Evolutionary conservation across 2,329 filamentous ascomycete species (phyloP).

Genomic region (Fonsecaea multimorphosa): DNA sequence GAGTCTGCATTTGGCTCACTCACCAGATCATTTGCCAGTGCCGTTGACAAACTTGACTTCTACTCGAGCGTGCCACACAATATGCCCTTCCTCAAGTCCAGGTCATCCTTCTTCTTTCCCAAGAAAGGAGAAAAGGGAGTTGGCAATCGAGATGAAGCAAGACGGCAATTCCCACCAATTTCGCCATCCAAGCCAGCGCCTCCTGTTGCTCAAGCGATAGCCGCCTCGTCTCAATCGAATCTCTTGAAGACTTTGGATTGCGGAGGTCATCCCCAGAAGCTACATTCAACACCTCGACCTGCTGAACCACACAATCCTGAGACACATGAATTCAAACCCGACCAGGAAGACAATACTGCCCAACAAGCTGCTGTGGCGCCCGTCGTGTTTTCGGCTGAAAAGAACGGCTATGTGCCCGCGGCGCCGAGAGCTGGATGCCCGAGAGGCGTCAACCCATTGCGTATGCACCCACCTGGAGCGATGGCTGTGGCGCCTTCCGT

Average conservation of each 20-base stretch:
- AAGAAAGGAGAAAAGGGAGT: slow-evolving; percentile 21
- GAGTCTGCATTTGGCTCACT: slow-evolving; percentile 35
- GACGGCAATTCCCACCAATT: slow-evolving; percentile 11
- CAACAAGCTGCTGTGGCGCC: slow-evolving; percentile 15
- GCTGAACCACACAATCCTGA: background rate
- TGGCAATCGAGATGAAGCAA: slow-evolving; percentile 2
- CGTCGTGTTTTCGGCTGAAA: slow-evolving; percentile 28
- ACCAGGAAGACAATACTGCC: background rate
- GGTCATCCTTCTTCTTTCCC: slow-evolving; percentile 29
- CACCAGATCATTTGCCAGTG: slow-evolving; percentile 37
- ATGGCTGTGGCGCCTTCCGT: slow-evolving; percentile 27
- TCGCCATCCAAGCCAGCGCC: slow-evolving; percentile 13
- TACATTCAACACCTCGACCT: background rate
- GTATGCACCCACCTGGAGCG: slow-evolving; percentile 34
- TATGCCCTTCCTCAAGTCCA: slow-evolving; percentile 25
- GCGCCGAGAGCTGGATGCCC: slow-evolving; percentile 20
- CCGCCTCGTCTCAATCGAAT: slow-evolving; percentile 1
- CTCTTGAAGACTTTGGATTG: background rate
- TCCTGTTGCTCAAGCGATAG: slow-evolving; percentile 5
- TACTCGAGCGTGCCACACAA: slow-evolving; percentile 28
- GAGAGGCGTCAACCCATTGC: slow-evolving; percentile 33
- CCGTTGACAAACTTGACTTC: slow-evolving; percentile 37
- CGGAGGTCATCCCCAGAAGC: no score
- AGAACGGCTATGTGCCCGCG: slow-evolving; percentile 30
- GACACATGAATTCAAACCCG: background rate